phyloP scores from a whole-genome alignment of 2,329 filamentous ascomycete genomes.

The Colletotrichum orchidophilum region DNA sequence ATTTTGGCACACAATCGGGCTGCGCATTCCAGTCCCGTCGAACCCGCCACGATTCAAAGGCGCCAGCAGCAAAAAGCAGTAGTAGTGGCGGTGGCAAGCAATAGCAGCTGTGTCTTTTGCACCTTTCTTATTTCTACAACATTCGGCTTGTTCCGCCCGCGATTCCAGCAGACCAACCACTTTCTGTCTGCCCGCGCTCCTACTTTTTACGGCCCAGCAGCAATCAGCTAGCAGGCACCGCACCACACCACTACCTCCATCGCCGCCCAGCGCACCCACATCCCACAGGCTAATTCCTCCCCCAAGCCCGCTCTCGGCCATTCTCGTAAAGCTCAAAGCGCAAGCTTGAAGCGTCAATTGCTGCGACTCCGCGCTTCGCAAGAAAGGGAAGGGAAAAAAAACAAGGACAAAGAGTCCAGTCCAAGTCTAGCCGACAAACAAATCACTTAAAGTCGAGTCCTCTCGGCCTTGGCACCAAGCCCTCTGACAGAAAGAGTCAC shows the following conservation, averaged over 20 bases:
- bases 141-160: conserved; percentile 17
- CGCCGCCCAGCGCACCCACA: conserved; percentile 12
- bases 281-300: conserved; percentile 17
- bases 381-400: neutral
- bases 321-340: conserved; percentile 32
- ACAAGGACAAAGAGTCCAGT: conserved; percentile 22
- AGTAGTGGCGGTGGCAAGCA: neutral
- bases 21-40: conserved; percentile 22
- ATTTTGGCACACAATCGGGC: conserved; percentile 18
- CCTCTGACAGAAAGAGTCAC: conserved; percentile 8
- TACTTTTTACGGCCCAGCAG: conserved; percentile 23
- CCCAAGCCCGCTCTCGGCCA: conserved; percentile 33
- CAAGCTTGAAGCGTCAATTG: conserved; percentile 17
- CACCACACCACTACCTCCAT: conserved; percentile 1
- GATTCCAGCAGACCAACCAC: conserved; percentile 21
- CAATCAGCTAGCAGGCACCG: neutral
- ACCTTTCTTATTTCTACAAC: neutral
- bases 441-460: conserved; percentile 1
- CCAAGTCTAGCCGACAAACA: conserved; percentile 6
- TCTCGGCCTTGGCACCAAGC: conserved; percentile 2
- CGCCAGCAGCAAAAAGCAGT: neutral
- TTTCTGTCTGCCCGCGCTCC: conserved; percentile 13
- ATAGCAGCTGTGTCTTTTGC: neutral
- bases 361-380: neutral
- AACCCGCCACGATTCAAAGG: neutral